A percentile compares a stretch with the other conserved stretches of the same genome.
Evolutionary conservation across 2,329 filamentous ascomycete species (phyloP).

Genomic region (Aspergillus persii): DNA sequence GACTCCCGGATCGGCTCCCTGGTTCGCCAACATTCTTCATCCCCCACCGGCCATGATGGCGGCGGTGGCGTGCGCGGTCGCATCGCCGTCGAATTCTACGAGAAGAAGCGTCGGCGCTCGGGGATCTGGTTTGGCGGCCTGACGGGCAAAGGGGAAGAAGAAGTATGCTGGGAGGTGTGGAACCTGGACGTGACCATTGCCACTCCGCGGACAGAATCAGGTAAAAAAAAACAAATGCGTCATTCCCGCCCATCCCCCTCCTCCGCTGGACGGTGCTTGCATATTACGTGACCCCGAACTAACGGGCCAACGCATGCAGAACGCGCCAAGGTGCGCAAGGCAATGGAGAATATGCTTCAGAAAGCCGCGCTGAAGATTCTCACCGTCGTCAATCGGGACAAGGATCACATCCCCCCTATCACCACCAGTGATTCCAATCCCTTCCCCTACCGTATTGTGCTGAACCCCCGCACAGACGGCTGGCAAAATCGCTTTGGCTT

Average conservation of each 20-base stretch:
- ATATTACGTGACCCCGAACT: background rate
- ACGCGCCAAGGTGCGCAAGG: constrained; percentile 79
- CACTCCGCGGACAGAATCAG: constrained; percentile 81
- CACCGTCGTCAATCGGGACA: constrained; percentile 79
- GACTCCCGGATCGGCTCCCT: constrained; percentile 80
- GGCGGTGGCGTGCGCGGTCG: constrained; percentile 67
- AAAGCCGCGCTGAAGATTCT: constrained; percentile 89
- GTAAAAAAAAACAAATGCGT: constrained; percentile 45
- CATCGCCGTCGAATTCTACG: constrained; percentile 88
- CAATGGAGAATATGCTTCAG: constrained; percentile 86
- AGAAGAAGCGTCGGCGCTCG: constrained; percentile 80
- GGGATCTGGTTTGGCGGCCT: constrained; percentile 64
- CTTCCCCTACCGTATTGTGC: constrained; percentile 88
- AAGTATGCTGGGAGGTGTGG: constrained; percentile 97
- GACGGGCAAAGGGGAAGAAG: constrained; percentile 70
- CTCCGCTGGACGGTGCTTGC: background rate
- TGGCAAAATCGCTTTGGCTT: constrained; percentile 80
- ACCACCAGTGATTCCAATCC: constrained; percentile 89
- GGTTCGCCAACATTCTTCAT: constrained; percentile 70
- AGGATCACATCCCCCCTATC: constrained; percentile 95
- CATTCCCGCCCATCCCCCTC: background rate
- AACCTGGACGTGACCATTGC: constrained; percentile 90
- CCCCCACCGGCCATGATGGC: constrained; percentile 41
- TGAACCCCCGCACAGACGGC: constrained; percentile 77
- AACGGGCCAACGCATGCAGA: constrained; percentile 52